These are phyloP conservation scores for Phaeotremella fagi DNA, from an alignment of 768 basidiomycete genomes.

Conservation along the genomic window DNA sequence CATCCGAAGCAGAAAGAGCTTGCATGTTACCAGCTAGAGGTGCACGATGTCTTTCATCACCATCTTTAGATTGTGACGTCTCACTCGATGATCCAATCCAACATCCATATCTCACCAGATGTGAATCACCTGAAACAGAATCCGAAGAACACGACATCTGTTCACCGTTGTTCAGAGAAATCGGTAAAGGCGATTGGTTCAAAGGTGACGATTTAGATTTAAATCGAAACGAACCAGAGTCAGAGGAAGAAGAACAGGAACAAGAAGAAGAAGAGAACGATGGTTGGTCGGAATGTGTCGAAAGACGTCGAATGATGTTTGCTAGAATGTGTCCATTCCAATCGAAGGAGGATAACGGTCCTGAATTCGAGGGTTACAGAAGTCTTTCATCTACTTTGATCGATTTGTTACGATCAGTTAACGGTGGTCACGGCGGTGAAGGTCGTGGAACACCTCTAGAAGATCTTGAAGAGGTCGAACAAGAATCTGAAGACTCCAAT, in stretches of 20 bases:
- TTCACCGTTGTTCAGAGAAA: not conserved
- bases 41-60: conserved; percentile 38
- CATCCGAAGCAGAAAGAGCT: conserved; percentile 53
- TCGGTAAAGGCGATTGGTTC: not conserved
- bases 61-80: not conserved
- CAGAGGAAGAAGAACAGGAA: conserved; percentile 7
- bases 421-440: not conserved
- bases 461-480: not conserved
- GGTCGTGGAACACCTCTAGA: not conserved
- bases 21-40: conserved; percentile 76
- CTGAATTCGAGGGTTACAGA: conserved; percentile 39
- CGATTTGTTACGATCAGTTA: conserved; percentile 7
- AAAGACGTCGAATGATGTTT: conserved; percentile 43
- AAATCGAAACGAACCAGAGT: conserved; percentile 1
- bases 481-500: not conserved
- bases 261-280: conserved; percentile 13
- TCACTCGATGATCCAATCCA: not conserved
- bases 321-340: conserved; percentile 22
- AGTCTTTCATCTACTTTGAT: conserved; percentile 34
- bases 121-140: not conserved
- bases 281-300: conserved; percentile 46
- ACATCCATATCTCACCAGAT: not conserved
- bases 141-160: conserved; percentile 2
- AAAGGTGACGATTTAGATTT: not conserved
- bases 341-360: conserved; percentile 2